Percentiles rank a stretch among this genome's conserved stretches.
phyloP scores from a whole-genome alignment of 306 rosid species.

The Corylus heterophylla region DNA sequence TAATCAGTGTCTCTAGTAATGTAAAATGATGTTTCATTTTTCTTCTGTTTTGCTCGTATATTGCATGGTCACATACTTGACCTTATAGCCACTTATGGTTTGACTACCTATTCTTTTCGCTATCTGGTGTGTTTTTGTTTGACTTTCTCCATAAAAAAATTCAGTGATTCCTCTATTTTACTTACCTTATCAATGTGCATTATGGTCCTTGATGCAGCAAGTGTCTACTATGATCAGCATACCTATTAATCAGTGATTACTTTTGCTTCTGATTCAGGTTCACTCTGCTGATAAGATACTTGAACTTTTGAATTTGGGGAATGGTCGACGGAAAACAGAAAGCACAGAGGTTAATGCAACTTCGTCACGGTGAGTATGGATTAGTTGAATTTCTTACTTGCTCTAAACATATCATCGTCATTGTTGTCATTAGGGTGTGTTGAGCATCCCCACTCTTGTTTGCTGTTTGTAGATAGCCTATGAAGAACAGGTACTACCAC shows the following conservation, averaged over 20 bases:
- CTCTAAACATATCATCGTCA: background rate
- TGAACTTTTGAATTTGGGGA: slow-evolving; percentile 64
- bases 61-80: background rate
- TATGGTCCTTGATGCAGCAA: background rate
- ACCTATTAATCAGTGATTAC: background rate
- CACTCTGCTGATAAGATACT: slow-evolving; percentile 65
- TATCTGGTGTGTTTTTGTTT: background rate
- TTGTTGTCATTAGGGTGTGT: background rate
- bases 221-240: slow-evolving; percentile 4
- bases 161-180: background rate
- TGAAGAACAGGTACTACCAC: background rate
- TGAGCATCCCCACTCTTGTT: background rate
- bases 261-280: slow-evolving; percentile 42
- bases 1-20: background rate
- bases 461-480: background rate
- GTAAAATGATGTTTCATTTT: background rate
- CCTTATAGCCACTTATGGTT: background rate
- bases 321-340: slow-evolving; percentile 65
- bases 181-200: background rate
- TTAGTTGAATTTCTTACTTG: slow-evolving; percentile 6
- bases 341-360: slow-evolving; percentile 64
- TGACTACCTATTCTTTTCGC: background rate
- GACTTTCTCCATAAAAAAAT: background rate
- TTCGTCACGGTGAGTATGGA: slow-evolving; percentile 49
- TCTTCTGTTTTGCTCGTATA: background rate